These are phyloP conservation scores for Orobanche coerulescens DNA, from an alignment of 257 asterid genomes.

Conservation along the genomic window DNA sequence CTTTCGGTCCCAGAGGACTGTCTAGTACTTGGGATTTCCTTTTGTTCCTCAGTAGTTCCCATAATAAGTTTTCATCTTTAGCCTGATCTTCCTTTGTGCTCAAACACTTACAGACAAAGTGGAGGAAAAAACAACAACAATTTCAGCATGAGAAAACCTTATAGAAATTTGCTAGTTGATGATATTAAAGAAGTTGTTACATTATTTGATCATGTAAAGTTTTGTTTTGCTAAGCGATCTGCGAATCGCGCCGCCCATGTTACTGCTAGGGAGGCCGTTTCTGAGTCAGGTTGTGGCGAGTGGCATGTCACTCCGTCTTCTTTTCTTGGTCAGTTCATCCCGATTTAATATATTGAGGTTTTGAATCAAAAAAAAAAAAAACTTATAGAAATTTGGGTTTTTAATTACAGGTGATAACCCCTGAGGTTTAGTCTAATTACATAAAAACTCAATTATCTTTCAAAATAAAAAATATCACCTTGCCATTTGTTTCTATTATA, in stretches of 20 bases:
- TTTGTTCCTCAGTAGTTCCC: conserved; percentile 55
- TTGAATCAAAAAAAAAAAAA: too few relatives aligned
- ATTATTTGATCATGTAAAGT: too few relatives aligned
- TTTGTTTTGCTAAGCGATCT: too few relatives aligned
- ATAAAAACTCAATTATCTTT: neutral
- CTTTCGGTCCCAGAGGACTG: conserved; percentile 37
- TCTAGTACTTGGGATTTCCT: conserved; percentile 38
- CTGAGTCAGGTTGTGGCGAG: too few relatives aligned
- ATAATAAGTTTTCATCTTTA: conserved; percentile 41
- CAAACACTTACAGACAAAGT: conserved; percentile 18
- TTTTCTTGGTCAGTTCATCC: too few relatives aligned
- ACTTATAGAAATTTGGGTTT: neutral
- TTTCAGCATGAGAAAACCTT: neutral
- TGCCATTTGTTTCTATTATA: neutral
- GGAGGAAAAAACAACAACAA: neutral
- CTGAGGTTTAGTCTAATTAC: neutral
- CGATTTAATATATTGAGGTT: too few relatives aligned
- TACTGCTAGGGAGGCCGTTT: too few relatives aligned
- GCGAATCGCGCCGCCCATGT: too few relatives aligned
- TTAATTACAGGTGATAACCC: neutral
- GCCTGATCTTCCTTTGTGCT: conserved; percentile 33
- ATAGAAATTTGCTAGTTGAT: neutral
- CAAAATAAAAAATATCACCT: neutral
- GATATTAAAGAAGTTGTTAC: too few relatives aligned
- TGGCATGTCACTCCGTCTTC: too few relatives aligned